A percentile compares a stretch with the other conserved stretches of the same genome.
phyloP scores from a whole-genome alignment of 2,329 filamentous ascomycete genomes.

The Didymella glomerata region DNA sequence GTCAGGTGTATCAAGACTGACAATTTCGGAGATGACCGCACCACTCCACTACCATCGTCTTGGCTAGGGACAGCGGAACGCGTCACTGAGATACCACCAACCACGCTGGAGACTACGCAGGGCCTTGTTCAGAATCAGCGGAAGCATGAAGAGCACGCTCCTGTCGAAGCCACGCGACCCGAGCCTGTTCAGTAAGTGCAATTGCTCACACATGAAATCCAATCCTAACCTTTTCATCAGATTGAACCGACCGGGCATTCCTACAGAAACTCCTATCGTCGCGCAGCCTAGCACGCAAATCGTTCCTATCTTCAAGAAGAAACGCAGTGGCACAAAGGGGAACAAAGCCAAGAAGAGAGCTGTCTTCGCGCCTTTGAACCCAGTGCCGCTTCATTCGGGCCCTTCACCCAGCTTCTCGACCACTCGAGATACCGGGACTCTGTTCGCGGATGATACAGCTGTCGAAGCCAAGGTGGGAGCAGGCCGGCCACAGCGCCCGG shows the following conservation, averaged over 20 bases:
- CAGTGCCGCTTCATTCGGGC: neutral
- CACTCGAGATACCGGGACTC: no score
- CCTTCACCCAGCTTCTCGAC: neutral
- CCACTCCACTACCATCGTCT: neutral
- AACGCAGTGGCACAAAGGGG: neutral
- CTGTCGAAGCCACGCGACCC: neutral
- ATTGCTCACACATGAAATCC: neutral
- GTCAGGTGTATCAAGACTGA: neutral
- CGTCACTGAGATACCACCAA: neutral
- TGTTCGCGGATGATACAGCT: neutral
- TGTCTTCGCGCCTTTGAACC: neutral
- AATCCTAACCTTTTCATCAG: neutral
- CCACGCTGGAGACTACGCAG: no score
- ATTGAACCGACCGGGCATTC: no score
- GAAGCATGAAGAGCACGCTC: neutral
- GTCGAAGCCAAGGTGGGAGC: neutral
- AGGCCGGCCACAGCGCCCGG: accelerated
- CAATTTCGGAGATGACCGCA: neutral
- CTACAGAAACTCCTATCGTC: neutral
- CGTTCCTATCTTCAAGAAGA: neutral
- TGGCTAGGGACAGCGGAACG: neutral
- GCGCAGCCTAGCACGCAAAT: neutral
- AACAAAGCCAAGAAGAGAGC: conserved; percentile 2
- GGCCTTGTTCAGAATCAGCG: neutral
- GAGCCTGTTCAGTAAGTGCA: neutral